phyloP scores from a whole-genome alignment of 345 rosid species.

The Mallotus nudiflorus region DNA sequence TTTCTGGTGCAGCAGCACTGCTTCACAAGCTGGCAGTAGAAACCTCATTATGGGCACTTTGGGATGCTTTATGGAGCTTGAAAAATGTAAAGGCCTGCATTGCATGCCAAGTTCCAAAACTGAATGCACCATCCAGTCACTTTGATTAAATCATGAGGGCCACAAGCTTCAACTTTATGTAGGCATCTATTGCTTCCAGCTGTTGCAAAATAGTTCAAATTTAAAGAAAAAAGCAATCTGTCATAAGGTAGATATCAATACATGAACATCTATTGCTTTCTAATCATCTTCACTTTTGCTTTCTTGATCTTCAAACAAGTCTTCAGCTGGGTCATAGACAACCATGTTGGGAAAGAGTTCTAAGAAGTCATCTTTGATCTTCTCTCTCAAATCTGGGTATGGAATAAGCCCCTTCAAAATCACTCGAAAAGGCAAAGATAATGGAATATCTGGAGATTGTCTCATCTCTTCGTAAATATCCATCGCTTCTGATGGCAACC shows the following conservation, averaged over 20 bases:
- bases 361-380: constrained; percentile 81
- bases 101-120: not conserved
- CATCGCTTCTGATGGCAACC: constrained; percentile 73
- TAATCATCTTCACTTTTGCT: constrained; percentile 52
- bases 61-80: not conserved
- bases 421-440: constrained; percentile 87
- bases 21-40: not conserved
- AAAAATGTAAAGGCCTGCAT: not conserved
- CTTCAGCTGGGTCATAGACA: constrained; percentile 86
- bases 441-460: constrained; percentile 77
- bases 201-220: not conserved
- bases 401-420: constrained; percentile 83
- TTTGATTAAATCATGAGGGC: not conserved
- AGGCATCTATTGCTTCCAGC: not conserved
- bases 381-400: constrained; percentile 79
- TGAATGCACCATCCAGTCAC: not conserved
- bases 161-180: not conserved
- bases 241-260: too few relatives aligned
- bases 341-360: constrained; percentile 87
- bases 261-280: not conserved
- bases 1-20: not conserved
- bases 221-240: not conserved
- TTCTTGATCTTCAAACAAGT: constrained; percentile 62
- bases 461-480: constrained; percentile 82
- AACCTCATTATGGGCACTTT: not conserved